Percentiles rank a stretch among this genome's conserved stretches.
phyloP scores from a whole-genome alignment of 2,329 filamentous ascomycete genomes.

The Apiospora saccharicola region DNA sequence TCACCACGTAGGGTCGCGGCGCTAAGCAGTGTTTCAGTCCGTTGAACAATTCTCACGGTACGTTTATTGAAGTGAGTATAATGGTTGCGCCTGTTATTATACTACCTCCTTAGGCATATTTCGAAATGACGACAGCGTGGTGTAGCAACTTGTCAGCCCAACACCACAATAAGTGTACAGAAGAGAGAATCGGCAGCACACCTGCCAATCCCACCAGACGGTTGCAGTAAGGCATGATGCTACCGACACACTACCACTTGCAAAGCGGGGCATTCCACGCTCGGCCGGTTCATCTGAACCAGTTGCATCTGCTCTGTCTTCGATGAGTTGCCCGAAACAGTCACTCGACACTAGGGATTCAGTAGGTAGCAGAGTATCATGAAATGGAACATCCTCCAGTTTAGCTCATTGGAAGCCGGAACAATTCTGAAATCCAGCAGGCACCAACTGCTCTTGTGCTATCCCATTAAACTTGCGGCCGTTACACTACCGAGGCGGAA shows the following conservation, averaged over 20 bases:
- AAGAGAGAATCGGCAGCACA: slow-evolving; percentile 5
- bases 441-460: not conserved
- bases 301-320: slow-evolving; percentile 7
- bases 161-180: not conserved
- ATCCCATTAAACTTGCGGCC: not conserved
- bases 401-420: not conserved
- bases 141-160: slow-evolving; percentile 1
- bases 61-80: not conserved
- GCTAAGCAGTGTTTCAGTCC: slow-evolving; percentile 3
- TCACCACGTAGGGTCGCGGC: not conserved
- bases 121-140: slow-evolving; percentile 3
- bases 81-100: too few species aligned
- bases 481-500: not conserved
- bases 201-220: not conserved
- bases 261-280: slow-evolving; percentile 13
- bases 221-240: not conserved
- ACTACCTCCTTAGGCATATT: not conserved
- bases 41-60: not conserved
- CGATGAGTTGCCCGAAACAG: slow-evolving; percentile 19
- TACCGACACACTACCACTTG: not conserved
- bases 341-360: slow-evolving; percentile 5
- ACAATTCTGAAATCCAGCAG: too few species aligned
- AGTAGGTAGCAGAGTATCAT: not conserved
- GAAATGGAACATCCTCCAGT: not conserved
- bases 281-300: slow-evolving; percentile 21